phyloP scores from a whole-genome alignment of 768 basidiomycete species.

The Galerina marginata region DNA sequence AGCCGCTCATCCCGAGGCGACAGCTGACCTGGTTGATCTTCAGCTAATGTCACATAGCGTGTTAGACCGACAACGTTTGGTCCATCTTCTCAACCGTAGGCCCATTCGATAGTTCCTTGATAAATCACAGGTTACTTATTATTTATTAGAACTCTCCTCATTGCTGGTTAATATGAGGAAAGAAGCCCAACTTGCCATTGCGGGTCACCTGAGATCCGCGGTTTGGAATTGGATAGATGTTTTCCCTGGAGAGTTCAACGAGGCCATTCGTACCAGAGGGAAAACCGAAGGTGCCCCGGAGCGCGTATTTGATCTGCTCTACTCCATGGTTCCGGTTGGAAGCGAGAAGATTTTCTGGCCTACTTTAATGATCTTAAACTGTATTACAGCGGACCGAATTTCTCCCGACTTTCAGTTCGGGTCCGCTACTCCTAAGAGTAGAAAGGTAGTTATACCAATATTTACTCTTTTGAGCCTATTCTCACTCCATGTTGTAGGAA shows the following conservation, averaged over 20 bases:
- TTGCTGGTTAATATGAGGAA: constrained; percentile 82
- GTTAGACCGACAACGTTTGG: constrained; percentile 70
- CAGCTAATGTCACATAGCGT: constrained; percentile 80
- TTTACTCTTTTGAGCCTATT: background rate
- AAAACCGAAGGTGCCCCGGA: constrained; percentile 83
- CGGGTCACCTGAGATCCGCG: constrained; percentile 73
- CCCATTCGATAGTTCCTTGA: background rate
- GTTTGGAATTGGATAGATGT: constrained; percentile 92
- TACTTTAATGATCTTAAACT: constrained; percentile 73
- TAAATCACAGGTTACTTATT: constrained; percentile 4
- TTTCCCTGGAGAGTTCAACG: constrained; percentile 80
- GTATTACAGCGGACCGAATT: constrained; percentile 77
- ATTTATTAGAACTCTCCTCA: constrained; percentile 70
- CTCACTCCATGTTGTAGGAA: constrained; percentile 39
- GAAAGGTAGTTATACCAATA: constrained; percentile 38
- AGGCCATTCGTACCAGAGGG: constrained; percentile 65
- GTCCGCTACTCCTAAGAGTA: constrained; percentile 34
- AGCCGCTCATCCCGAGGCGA: constrained; percentile 46
- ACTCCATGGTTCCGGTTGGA: constrained; percentile 49
- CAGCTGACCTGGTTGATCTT: constrained; percentile 74
- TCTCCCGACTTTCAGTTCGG: constrained; percentile 57
- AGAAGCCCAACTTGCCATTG: constrained; percentile 74
- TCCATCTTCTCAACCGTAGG: constrained; percentile 73
- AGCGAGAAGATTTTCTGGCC: constrained; percentile 77
- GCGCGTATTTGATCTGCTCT: constrained; percentile 83